Evolutionary conservation across 2,329 filamentous ascomycete genomes (phyloP).

Genomic region (Talaromyces verruculosus): DNA sequence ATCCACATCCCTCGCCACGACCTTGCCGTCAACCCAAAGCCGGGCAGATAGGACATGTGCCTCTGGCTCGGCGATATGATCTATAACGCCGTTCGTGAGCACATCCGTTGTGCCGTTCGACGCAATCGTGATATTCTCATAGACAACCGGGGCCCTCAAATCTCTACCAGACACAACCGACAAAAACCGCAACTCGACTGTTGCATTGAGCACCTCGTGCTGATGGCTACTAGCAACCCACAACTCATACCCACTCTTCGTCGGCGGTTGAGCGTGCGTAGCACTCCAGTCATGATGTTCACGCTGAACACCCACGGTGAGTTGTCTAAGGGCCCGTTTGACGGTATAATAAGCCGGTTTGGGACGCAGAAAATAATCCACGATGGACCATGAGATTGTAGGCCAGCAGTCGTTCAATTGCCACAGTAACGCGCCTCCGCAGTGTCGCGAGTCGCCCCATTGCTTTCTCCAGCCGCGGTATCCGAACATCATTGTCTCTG

Average conservation of each 20-base stretch:
- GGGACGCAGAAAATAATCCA: conserved; percentile 56
- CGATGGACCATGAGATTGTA: conserved; percentile 50
- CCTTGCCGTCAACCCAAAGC: conserved; percentile 52
- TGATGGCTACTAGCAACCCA: conserved; percentile 56
- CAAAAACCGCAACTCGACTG: conserved; percentile 50
- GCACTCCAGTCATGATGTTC: conserved; percentile 40
- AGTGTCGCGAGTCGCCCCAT: conserved; percentile 45
- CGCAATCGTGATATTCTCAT: conserved; percentile 48
- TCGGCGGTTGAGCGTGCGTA: conserved; percentile 57
- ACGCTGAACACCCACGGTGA: conserved; percentile 54
- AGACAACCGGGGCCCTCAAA: conserved; percentile 48
- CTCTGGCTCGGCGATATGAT: conserved; percentile 44
- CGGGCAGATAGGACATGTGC: conserved; percentile 54
- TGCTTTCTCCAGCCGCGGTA: conserved; percentile 49
- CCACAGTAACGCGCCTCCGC: conserved; percentile 36
- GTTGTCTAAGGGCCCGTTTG: conserved; percentile 51
- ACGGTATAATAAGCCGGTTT: conserved; percentile 59
- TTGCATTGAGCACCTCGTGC: conserved; percentile 31
- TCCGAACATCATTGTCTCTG: conserved; percentile 55
- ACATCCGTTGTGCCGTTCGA: conserved; percentile 59
- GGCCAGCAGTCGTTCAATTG: conserved; percentile 35
- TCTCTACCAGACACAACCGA: conserved; percentile 42
- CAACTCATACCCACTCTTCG: conserved; percentile 54
- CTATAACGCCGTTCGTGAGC: conserved; percentile 44
- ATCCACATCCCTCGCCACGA: conserved; percentile 58